Conservation (phyloP, 345 rosid genomes). For the Syzygium oleosum region DNA sequence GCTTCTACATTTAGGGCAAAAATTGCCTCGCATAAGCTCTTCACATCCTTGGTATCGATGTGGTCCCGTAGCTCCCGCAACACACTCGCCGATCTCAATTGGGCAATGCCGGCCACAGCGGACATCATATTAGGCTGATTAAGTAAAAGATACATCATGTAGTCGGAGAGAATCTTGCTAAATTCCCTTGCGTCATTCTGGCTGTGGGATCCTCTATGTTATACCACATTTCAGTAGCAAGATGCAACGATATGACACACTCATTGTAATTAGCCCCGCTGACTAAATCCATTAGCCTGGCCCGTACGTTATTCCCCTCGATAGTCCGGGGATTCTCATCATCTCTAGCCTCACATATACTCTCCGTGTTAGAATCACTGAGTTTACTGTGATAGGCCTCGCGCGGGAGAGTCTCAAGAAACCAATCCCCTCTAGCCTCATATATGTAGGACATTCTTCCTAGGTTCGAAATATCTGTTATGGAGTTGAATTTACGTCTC, state of each 20-base stretch:
- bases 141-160: not conserved
- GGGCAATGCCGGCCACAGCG: not conserved
- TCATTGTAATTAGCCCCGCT: not conserved
- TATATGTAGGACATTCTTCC: not conserved
- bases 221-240: not conserved
- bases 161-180: not conserved
- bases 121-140: not conserved
- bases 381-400: too few species aligned
- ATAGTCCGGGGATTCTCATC: not conserved
- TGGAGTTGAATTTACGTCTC: not conserved
- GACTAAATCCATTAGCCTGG: not conserved
- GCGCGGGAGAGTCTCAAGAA: accelerated
- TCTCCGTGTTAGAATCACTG: too few species aligned
- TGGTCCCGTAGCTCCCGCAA: accelerated
- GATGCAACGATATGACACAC: not conserved
- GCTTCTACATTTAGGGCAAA: too few species aligned
- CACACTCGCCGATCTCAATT: accelerated
- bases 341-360: too few species aligned
- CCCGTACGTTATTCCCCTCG: too few species aligned
- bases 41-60: accelerated
- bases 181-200: not conserved
- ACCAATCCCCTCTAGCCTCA: not conserved
- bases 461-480: accelerated
- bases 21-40: accelerated
- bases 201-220: not conserved